Base-by-base conservation (phyloP, 129 eudicot species). In the Arctium minus region DNA sequence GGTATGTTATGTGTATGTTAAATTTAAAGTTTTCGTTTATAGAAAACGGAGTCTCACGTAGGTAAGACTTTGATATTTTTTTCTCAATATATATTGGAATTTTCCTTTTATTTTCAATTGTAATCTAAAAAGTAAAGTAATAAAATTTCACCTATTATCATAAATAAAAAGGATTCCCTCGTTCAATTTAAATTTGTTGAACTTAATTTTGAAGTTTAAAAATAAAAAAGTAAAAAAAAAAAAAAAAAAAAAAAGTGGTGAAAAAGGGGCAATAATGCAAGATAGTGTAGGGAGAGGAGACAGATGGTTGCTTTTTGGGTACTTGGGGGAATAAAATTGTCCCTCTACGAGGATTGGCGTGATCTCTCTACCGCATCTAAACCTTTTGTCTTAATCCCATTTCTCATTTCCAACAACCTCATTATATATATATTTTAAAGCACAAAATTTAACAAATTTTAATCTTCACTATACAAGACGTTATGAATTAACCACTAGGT, bases 261-360 rank as follows among this genome's bases (percentile, higher is more conserved):
- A 74, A 84, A 79, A 84, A 74, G 83, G 79, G 87, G 36, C 84
- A 79, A 79, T 84, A 79, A 79, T 79, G 84, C 76, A 79, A 79
- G 84, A 79, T 65, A 79, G 80, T 11, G 84, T 27, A 84, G 79
- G 80, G 71, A 65, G 87, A 84, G 84, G 87, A 44, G 87, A 84
- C 83, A 84, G 83, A 73, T 56, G 79, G 83, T 84, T 84, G 83
- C 87, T 84, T 84, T 84, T 84, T 42, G 83, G 86, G 86, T 78
- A 83, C 82, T 56, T 78, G 44, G 72, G 60, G 75, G 83, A 84
- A 84, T 84, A 84, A 78, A 84, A 79, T 46, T 79, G 87, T 84
- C 87, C 87, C 87, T 79, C 80, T 79, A 84, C 87, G 79, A 84
- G 83, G 87, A 84, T 79, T 84, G 80, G 87, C 87, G 84, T 84